phyloP scores from a whole-genome alignment of 768 basidiomycete genomes.

The Boletus sp. region DNA sequence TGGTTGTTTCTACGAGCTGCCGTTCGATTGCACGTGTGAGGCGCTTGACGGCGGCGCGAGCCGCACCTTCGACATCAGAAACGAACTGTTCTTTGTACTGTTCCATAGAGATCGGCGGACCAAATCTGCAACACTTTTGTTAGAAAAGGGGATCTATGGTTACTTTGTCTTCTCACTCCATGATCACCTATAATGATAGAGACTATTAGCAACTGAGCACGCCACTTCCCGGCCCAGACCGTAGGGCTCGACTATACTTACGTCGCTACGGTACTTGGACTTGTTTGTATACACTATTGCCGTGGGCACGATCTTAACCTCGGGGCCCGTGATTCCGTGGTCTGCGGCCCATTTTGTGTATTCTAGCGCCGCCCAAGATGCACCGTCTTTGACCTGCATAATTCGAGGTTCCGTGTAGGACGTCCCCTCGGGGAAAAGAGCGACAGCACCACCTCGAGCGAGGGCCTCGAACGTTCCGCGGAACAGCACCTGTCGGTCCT shows the following conservation, averaged over 20 bases:
- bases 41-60: constrained; percentile 80
- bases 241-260: constrained; percentile 43
- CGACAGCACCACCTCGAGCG: constrained; percentile 75
- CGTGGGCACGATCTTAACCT: constrained; percentile 69
- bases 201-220: constrained; percentile 12
- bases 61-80: constrained; percentile 59
- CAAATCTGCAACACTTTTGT: constrained; percentile 55
- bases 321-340: constrained; percentile 42
- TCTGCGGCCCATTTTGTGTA: constrained; percentile 77
- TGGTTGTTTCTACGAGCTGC: constrained; percentile 68
- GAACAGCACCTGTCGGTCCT: constrained; percentile 87
- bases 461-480: constrained; percentile 87
- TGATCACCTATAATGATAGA: constrained; percentile 51
- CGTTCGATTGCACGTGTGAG: constrained; percentile 73
- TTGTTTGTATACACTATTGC: constrained; percentile 96
- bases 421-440: constrained; percentile 91
- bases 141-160: constrained; percentile 8
- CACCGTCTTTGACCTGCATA: constrained; percentile 91
- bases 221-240: not conserved
- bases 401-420: constrained; percentile 93
- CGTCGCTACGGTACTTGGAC: constrained; percentile 88
- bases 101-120: constrained; percentile 73
- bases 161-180: constrained; percentile 51
- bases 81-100: constrained; percentile 76
- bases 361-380: constrained; percentile 92